These are phyloP conservation scores for Diaporthe sp. DNA, from an alignment of 2,329 filamentous ascomycete species.

Conservation along the genomic window DNA sequence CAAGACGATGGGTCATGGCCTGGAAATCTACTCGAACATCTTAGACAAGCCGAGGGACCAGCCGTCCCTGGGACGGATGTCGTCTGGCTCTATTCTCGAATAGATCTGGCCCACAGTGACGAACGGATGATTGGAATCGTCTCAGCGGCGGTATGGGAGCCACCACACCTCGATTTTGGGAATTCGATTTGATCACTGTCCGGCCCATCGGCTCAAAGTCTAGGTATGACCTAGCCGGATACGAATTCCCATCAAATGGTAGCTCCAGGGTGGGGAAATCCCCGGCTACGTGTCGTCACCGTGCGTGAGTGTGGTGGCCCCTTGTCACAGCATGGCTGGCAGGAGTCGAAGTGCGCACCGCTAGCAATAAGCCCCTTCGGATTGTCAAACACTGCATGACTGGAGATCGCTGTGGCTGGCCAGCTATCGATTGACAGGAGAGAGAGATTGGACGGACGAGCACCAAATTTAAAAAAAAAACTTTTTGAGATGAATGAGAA, in stretches of 20 bases:
- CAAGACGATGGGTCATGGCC: constrained; percentile 68
- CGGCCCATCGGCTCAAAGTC: too few species aligned
- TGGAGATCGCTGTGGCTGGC: too few species aligned
- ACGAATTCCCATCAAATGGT: neutral
- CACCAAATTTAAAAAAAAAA: neutral
- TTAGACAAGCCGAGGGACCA: constrained; percentile 68
- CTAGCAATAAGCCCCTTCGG: neutral
- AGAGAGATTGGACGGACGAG: neutral
- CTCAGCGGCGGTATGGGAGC: too few species aligned
- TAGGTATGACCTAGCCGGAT: neutral
- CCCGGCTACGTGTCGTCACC: neutral
- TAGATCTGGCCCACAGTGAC: neutral
- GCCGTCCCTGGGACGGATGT: constrained; percentile 57
- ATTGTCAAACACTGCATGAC: neutral
- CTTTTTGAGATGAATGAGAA: too few species aligned
- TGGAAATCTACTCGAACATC: constrained; percentile 70
- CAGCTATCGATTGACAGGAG: neutral
- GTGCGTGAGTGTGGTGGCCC: neutral
- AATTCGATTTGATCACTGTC: neutral
- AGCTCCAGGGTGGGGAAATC: too few species aligned
- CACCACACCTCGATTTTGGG: neutral
- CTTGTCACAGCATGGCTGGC: neutral
- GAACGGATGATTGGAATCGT: too few species aligned
- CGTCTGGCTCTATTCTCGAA: constrained; percentile 35
- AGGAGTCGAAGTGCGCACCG: neutral